phyloP scores from a whole-genome alignment of 768 basidiomycete genomes.

The Phylloporus rhodoxanthus region DNA sequence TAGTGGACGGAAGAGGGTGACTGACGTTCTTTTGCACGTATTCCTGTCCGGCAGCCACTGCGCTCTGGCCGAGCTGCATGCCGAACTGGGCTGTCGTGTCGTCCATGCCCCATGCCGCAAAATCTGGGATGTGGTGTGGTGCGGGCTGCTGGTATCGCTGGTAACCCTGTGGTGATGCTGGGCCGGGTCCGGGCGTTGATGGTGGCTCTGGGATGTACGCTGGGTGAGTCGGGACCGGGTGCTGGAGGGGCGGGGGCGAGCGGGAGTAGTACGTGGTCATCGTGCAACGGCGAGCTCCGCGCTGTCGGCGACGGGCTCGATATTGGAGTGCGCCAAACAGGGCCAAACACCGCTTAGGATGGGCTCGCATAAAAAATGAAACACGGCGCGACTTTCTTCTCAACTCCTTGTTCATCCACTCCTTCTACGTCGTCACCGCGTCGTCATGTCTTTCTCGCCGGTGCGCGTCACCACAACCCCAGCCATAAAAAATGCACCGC shows the following conservation, averaged over 20 bases:
- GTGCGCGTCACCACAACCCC: slow-evolving; percentile 62
- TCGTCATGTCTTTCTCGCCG: slow-evolving; percentile 39
- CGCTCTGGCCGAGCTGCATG: slow-evolving; percentile 89
- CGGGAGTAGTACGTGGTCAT: slow-evolving; percentile 37
- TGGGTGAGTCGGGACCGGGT: slow-evolving; percentile 85
- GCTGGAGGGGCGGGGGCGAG: slow-evolving; percentile 77
- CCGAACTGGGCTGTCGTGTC: slow-evolving; percentile 93
- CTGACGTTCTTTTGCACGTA: slow-evolving; percentile 92
- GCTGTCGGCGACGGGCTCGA: not conserved
- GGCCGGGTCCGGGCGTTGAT: slow-evolving; percentile 61
- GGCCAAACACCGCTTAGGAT: slow-evolving; percentile 14
- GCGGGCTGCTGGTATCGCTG: slow-evolving; percentile 33
- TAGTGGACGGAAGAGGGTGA: slow-evolving; percentile 7
- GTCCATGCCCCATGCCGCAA: slow-evolving; percentile 80
- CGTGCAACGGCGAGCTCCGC: not conserved
- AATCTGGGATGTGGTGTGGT: slow-evolving; percentile 37
- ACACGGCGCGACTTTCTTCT: not conserved
- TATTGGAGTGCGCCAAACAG: slow-evolving; percentile 8
- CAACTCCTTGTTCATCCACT: slow-evolving; percentile 16
- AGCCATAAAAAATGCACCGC: slow-evolving; percentile 80
- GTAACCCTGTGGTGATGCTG: slow-evolving; percentile 56
- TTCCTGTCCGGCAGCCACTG: slow-evolving; percentile 89
- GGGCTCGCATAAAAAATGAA: slow-evolving; percentile 15
- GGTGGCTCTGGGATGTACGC: slow-evolving; percentile 81
- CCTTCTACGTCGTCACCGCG: slow-evolving; percentile 14